Conservation (phyloP, 495 filamentous ascomycete species). For the Lindgomyces ingoldianus region DNA sequence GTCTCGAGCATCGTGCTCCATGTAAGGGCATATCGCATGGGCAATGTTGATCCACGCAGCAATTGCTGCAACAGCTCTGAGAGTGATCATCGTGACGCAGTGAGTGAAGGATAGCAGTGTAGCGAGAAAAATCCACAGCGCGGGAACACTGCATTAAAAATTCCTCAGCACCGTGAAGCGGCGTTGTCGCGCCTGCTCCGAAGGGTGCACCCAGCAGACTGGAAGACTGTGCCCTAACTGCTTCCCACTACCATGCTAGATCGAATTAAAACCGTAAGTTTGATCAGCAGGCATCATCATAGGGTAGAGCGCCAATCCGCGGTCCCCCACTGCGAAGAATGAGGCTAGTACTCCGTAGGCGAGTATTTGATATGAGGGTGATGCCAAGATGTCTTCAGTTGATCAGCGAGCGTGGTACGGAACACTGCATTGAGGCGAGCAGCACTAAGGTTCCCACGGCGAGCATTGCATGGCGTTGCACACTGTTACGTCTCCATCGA, state of each 20-base stretch:
- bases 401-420: conserved; percentile 9
- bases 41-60: conserved; percentile 2
- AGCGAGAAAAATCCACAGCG: background rate
- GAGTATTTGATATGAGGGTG: background rate
- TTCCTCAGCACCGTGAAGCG: too few species aligned
- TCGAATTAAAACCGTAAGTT: background rate
- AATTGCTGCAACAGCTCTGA: conserved; percentile 7
- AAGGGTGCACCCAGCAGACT: background rate
- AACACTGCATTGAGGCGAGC: conserved; percentile 4
- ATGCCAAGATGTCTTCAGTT: conserved; percentile 1
- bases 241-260: too few species aligned
- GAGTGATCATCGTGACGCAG: conserved; percentile 5
- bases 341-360: conserved; percentile 3
- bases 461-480: background rate
- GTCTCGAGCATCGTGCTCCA: conserved; percentile 28
- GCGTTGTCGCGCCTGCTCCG: too few species aligned
- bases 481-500: background rate
- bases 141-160: background rate
- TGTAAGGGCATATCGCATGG: conserved; percentile 35
- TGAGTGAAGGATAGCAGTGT: background rate
- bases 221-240: too few species aligned
- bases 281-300: background rate
- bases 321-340: background rate
- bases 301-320: background rate
- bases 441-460: background rate